Percentiles rank a stretch among this genome's conserved stretches.
Evolutionary conservation across 2,329 filamentous ascomycete species (phyloP).

Genomic region (Paradendryphiella salina): DNA sequence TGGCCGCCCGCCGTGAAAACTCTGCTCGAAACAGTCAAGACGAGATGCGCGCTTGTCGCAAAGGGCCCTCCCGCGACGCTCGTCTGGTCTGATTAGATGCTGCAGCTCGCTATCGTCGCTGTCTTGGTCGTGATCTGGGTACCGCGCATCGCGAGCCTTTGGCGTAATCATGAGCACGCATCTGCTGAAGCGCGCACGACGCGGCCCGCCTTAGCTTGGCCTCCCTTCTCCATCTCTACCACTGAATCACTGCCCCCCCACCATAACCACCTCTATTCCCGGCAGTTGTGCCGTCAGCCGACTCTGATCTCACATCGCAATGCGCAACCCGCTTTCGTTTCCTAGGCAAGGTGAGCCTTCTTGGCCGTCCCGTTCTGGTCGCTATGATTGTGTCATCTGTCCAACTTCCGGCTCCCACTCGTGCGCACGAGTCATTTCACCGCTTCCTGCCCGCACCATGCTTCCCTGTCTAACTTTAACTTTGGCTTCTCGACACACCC

Average conservation of each 20-base stretch:
- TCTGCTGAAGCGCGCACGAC: slow-evolving; percentile 18
- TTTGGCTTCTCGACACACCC: slow-evolving; percentile 14
- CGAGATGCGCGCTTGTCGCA: slow-evolving; percentile 14
- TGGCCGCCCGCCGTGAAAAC: slow-evolving; percentile 23
- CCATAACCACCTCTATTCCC: slow-evolving; percentile 16
- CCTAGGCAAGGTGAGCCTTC: slow-evolving; percentile 28
- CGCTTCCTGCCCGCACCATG: slow-evolving; percentile 29
- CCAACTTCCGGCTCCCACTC: slow-evolving; percentile 32
- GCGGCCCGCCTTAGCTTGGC: slow-evolving; percentile 3
- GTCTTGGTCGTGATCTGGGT: slow-evolving; percentile 8
- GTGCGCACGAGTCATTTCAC: slow-evolving; percentile 46
- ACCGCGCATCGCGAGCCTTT: slow-evolving; percentile 14
- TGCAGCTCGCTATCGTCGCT: slow-evolving; percentile 1
- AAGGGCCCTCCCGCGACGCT: slow-evolving; percentile 8
- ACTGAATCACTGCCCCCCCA: slow-evolving; percentile 1
- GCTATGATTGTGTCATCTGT: slow-evolving; percentile 42
- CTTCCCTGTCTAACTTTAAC: slow-evolving; percentile 32
- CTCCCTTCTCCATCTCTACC: neutral
- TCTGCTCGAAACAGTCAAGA: slow-evolving; percentile 31
- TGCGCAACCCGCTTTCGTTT: slow-evolving; percentile 16
- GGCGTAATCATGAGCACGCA: slow-evolving; percentile 21
- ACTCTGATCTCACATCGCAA: slow-evolving; percentile 24
- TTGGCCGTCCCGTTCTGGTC: slow-evolving; percentile 16
- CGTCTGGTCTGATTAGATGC: neutral
- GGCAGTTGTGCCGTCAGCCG: slow-evolving; percentile 31